A percentile compares a stretch with the other conserved stretches of the same genome.
phyloP scores from a whole-genome alignment of 306 rosid species.

The Acmispon strigosus region DNA sequence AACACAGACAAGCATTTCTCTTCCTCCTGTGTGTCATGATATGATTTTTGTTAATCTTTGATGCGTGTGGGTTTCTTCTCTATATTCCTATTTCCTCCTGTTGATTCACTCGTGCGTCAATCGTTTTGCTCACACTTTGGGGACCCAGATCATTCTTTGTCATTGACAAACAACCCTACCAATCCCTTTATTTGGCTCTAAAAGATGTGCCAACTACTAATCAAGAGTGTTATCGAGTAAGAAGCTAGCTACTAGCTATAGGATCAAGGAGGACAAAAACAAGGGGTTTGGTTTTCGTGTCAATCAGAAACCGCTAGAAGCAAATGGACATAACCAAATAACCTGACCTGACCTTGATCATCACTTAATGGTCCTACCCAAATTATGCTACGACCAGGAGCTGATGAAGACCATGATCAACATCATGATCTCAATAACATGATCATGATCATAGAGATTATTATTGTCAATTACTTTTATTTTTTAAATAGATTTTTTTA shows the following conservation, averaged over 20 bases:
- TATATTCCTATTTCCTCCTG: not conserved
- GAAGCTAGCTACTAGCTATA: not conserved
- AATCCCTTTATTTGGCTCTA: constrained; percentile 12
- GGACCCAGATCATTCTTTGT: constrained; percentile 35
- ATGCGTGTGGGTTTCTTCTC: constrained; percentile 26
- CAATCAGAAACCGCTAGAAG: not conserved
- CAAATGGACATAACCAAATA: not conserved
- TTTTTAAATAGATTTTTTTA: constrained; percentile 25
- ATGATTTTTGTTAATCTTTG: not conserved
- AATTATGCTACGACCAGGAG: constrained; percentile 17
- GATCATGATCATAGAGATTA: constrained; percentile 15
- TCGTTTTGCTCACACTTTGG: constrained; percentile 1
- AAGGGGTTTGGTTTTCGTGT: constrained; percentile 10
- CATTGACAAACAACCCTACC: constrained; percentile 12
- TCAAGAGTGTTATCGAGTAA: not conserved
- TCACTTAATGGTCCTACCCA: not conserved
- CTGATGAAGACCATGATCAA: constrained; percentile 19
- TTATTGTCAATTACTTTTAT: constrained; percentile 6
- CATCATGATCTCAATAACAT: constrained; percentile 23
- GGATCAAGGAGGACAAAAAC: not conserved
- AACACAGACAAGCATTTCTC: constrained; percentile 35
- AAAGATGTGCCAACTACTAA: constrained; percentile 5
- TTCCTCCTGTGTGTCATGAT: not conserved
- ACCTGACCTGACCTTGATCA: no score
- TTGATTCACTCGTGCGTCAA: constrained; percentile 38